Conservation (phyloP, 768 basidiomycete species). For the Boletus patriciae region DNA sequence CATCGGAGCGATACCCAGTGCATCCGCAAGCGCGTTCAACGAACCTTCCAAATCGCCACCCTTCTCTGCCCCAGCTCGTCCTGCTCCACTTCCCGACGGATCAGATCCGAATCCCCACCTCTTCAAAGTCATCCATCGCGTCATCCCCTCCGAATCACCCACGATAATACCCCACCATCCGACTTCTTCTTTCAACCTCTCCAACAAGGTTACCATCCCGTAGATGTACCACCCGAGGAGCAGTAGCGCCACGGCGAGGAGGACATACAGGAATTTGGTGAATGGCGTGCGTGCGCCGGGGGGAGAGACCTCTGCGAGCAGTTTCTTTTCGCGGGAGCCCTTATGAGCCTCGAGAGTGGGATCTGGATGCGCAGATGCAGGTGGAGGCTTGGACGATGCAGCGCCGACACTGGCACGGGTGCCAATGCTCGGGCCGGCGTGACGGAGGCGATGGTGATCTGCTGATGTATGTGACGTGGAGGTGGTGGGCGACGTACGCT, state of each 20-base stretch:
- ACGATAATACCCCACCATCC: constrained; percentile 51
- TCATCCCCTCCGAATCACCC: constrained; percentile 2
- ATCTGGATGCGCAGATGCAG: background rate
- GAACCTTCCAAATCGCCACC: constrained; percentile 48
- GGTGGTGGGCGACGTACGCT: constrained; percentile 5
- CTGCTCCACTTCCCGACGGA: background rate
- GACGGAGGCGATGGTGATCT: constrained; percentile 21
- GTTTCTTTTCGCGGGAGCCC: background rate
- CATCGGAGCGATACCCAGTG: constrained; percentile 58
- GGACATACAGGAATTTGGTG: constrained; percentile 48
- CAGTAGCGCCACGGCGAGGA: constrained; percentile 43
- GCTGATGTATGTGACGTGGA: constrained; percentile 6
- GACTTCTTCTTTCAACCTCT: constrained; percentile 49
- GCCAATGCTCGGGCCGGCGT: constrained; percentile 17
- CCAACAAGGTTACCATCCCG: constrained; percentile 42
- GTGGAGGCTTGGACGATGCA: constrained; percentile 1
- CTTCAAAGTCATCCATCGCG: background rate
- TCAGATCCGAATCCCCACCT: constrained; percentile 8
- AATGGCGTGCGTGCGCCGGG: constrained; percentile 5
- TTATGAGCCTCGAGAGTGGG: background rate
- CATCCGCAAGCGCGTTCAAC: constrained; percentile 59
- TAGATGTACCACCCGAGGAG: constrained; percentile 54
- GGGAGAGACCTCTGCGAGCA: background rate
- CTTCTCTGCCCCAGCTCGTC: background rate
- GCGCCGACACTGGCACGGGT: background rate